Evolutionary conservation across 768 basidiomycete species (phyloP).

Genomic region (Boletus sensibilis): DNA sequence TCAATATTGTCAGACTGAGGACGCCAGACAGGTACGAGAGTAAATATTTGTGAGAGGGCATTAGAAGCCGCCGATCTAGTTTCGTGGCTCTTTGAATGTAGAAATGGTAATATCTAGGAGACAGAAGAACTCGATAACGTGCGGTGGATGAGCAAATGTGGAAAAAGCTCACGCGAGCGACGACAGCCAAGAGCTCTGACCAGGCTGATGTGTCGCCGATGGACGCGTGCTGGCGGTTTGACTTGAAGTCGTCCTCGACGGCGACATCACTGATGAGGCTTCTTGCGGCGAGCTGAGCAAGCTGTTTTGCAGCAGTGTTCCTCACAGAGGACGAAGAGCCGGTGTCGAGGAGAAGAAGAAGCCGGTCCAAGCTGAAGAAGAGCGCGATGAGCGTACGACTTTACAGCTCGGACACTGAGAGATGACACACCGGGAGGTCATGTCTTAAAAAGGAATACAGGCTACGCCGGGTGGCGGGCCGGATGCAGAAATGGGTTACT

Average conservation of each 20-base stretch:
- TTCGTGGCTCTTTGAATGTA: slow-evolving; percentile 91
- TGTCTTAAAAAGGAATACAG: slow-evolving; percentile 54
- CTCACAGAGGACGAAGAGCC: slow-evolving; percentile 89
- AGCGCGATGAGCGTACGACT: neutral
- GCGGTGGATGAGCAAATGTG: neutral
- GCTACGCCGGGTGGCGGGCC: slow-evolving; percentile 49
- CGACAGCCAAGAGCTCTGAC: slow-evolving; percentile 87
- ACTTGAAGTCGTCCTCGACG: slow-evolving; percentile 76
- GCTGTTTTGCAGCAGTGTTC: slow-evolving; percentile 94
- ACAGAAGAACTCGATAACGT: neutral
- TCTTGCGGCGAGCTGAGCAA: slow-evolving; percentile 88
- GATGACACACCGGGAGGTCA: slow-evolving; percentile 68
- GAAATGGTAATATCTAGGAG: slow-evolving; percentile 78
- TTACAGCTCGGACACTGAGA: neutral
- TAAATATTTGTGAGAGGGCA: slow-evolving; percentile 85
- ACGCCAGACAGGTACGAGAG: slow-evolving; percentile 78
- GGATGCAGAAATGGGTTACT: slow-evolving; percentile 38
- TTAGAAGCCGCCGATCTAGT: slow-evolving; percentile 87
- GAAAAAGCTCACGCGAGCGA: slow-evolving; percentile 65
- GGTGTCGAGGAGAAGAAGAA: slow-evolving; percentile 92
- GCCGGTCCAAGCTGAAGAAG: slow-evolving; percentile 81
- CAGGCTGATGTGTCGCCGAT: slow-evolving; percentile 74
- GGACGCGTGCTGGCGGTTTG: slow-evolving; percentile 53
- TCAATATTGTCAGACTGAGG: slow-evolving; percentile 32
- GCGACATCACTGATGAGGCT: slow-evolving; percentile 80